Percentiles rank a stretch among this genome's conserved stretches.
Evolutionary conservation across 208 protist species (phyloP).

Genomic region (Leishmania amazonensis): DNA sequence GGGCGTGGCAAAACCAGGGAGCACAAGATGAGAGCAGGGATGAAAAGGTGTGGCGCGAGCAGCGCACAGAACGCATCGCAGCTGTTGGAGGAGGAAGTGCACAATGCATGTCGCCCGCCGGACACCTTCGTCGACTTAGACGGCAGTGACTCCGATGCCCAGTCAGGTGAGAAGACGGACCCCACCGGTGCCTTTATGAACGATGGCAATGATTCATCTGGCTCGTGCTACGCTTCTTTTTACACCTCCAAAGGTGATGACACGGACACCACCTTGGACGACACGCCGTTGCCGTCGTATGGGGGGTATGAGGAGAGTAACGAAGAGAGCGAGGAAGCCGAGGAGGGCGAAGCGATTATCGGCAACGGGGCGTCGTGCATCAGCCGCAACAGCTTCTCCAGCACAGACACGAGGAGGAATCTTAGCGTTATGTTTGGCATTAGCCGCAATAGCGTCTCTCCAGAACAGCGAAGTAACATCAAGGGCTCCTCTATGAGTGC

Average conservation of each 20-base stretch:
- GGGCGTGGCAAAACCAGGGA: neutral
- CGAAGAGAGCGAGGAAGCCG: neutral
- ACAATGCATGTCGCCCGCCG: neutral
- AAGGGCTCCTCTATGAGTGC: constrained; percentile 5
- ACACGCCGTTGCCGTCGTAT: neutral
- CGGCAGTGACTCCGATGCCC: neutral
- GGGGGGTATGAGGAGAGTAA: neutral
- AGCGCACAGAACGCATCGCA: neutral
- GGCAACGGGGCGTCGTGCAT: neutral
- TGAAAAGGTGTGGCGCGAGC: too few relatives aligned
- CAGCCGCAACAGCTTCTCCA: neutral
- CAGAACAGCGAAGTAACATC: neutral
- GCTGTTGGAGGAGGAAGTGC: neutral
- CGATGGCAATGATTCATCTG: neutral
- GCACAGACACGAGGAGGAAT: neutral
- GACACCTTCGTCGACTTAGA: neutral
- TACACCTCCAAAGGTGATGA: neutral
- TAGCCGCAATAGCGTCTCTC: neutral
- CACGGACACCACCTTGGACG: neutral
- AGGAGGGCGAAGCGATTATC: neutral
- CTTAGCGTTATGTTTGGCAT: neutral
- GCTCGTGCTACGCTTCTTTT: neutral
- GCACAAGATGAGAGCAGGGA: neutral
- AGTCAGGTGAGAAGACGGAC: neutral
- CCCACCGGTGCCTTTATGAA: neutral